phyloP scores from a whole-genome alignment of 352 stramenopile genomes.

The Phytophthora europaea region DNA sequence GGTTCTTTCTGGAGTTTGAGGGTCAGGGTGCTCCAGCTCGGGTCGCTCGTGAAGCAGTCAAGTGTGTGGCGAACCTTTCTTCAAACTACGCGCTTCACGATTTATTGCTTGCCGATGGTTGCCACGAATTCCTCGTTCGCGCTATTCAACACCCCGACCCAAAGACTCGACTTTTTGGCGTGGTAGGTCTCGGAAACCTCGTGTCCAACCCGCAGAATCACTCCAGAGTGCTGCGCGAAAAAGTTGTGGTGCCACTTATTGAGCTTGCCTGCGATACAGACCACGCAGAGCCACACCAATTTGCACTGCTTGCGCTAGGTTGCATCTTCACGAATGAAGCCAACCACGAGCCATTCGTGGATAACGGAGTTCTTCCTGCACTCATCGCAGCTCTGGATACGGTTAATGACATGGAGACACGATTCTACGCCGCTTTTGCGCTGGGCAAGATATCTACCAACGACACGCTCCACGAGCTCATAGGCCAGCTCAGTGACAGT shows the following conservation, averaged over 20 bases:
- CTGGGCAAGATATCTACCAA: slow-evolving; percentile 95
- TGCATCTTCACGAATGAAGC: slow-evolving; percentile 79
- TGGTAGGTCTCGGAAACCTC: slow-evolving; percentile 93
- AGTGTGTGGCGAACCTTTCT: slow-evolving; percentile 80
- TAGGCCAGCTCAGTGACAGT: slow-evolving; percentile 64
- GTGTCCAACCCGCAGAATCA: slow-evolving; percentile 89
- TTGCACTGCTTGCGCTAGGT: slow-evolving; percentile 87
- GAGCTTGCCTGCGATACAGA: slow-evolving; percentile 50
- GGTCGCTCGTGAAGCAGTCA: slow-evolving; percentile 74
- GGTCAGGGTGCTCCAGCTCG: slow-evolving; percentile 27
- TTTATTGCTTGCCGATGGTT: slow-evolving; percentile 78
- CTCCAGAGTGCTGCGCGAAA: slow-evolving; percentile 68
- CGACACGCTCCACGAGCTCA: slow-evolving; percentile 68
- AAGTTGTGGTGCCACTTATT: slow-evolving; percentile 69
- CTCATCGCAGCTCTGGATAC: slow-evolving; percentile 74
- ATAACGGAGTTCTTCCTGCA: slow-evolving; percentile 70
- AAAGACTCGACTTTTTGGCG: slow-evolving; percentile 86
- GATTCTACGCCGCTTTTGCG: slow-evolving; percentile 94
- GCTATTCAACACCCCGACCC: slow-evolving; percentile 71
- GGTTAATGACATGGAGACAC: slow-evolving; percentile 89
- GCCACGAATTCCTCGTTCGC: slow-evolving; percentile 85
- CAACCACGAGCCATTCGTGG: slow-evolving; percentile 80
- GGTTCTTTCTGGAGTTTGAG: slow-evolving; percentile 84
- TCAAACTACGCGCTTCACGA: slow-evolving; percentile 91
- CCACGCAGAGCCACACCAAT: slow-evolving; percentile 69